A percentile compares a stretch with the other conserved stretches of the same genome.
phyloP scores from a whole-genome alignment of 108 stramenopile species.

The Pseudonitzschia delicatissima region DNA sequence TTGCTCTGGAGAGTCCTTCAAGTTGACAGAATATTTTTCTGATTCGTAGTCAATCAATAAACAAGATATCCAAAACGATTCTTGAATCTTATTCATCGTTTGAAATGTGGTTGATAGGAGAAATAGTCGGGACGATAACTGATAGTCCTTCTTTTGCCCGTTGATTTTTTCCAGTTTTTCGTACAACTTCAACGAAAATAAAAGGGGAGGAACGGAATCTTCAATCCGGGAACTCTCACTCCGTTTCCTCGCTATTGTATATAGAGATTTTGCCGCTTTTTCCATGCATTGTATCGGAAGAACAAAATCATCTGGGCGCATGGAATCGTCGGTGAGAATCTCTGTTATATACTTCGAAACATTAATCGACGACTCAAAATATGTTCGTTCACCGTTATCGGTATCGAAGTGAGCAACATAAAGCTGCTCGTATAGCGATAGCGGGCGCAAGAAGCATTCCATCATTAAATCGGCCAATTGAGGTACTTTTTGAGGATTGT shows the following conservation, averaged over 20 bases:
- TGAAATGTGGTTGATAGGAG: conserved; percentile 12
- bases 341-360: neutral
- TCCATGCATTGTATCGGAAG: conserved; percentile 13
- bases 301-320: neutral
- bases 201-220: conserved; percentile 7
- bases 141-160: conserved; percentile 1
- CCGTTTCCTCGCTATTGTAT: conserved; percentile 18
- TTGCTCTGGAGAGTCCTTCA: neutral
- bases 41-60: neutral
- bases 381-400: neutral
- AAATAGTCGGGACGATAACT: conserved; percentile 15
- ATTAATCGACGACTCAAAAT: neutral
- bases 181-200: conserved; percentile 16
- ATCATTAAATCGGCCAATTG: conserved; percentile 13
- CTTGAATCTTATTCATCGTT: neutral
- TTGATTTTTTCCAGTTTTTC: neutral
- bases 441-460: conserved; percentile 33
- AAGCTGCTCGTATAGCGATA: conserved; percentile 18
- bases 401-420: neutral
- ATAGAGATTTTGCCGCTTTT: conserved; percentile 28
- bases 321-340: neutral
- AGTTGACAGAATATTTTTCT: neutral
- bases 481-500: neutral
- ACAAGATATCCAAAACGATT: neutral
- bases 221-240: neutral